Base-by-base conservation (phyloP, 108 stramenopile genomes). In the Pseudonitzschia delicatissima region DNA sequence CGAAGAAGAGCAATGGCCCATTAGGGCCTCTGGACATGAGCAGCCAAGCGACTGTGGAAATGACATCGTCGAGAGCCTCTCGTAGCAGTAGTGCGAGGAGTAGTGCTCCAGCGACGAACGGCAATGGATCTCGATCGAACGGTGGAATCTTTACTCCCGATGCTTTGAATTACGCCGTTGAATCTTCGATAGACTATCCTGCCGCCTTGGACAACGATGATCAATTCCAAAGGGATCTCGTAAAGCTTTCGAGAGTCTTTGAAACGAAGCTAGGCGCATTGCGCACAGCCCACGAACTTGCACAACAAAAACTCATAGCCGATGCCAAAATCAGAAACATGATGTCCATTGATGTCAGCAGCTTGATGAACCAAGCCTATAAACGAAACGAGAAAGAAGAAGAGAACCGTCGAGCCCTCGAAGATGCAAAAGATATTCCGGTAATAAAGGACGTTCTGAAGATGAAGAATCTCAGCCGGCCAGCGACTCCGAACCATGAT, bases 291-390 rank as follows among this genome's bases (percentile, higher is more conserved):
- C 87, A 91, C 44, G 88, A 90, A 66, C 64, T 90, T 44, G 90
- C 90, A 0, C 88, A 89, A 71, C 83, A 89, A 40, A 84, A 88
- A 71, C 74, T 94, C 20, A 85, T 91, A 73, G 80, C 87, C 18
- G 87, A 87, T 11, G 90, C 93, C 5, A 74, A 74, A 61, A 63
- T 89, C 15, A 78, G 93, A 52, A 89, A 91, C 66, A 51, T 58
- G 8, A 73, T 80, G 28, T 88, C 90, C 4, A 70, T 94, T 34
- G 90, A 91, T 75, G 90, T 90, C 9, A 69, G 79, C 2, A 45
- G 63, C 7, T 65, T 94, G 35, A 94, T 94, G 93, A 72, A 77
- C 42, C 78, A 86, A 55, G 90, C 93, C 9, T 86, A 87, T 4
- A 72, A 70, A 32, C 45, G 84, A 42, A 78, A 77, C 39, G 61